These are phyloP conservation scores for Aspergillus coremiiformis DNA, from an alignment of 495 filamentous ascomycete genomes.

Conservation along the genomic window DNA sequence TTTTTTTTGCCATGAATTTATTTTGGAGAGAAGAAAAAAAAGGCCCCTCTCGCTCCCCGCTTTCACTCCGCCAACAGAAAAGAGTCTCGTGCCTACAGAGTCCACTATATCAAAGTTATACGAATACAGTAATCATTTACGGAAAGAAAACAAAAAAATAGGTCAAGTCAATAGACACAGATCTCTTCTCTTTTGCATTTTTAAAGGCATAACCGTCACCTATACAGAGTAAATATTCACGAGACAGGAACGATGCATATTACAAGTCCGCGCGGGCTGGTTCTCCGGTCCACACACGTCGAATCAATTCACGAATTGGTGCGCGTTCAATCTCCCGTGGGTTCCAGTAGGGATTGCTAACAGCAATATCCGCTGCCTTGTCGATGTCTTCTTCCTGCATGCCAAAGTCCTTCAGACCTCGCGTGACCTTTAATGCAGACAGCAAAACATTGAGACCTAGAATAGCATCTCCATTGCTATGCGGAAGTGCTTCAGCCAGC, in stretches of 20 bases:
- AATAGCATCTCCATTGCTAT: conserved; percentile 51
- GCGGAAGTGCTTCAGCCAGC: conserved; percentile 51
- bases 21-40: conserved; percentile 15
- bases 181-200: neutral
- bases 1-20: conserved; percentile 6
- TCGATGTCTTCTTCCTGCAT: conserved; percentile 63
- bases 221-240: neutral
- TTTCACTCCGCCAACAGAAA: conserved; percentile 33
- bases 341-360: conserved; percentile 59
- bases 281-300: conserved; percentile 63
- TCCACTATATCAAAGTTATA: no score
- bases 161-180: no score
- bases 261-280: conserved; percentile 52
- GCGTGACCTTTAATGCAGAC: conserved; percentile 49
- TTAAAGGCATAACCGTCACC: no score
- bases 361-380: conserved; percentile 57
- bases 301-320: conserved; percentile 55
- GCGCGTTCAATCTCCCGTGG: conserved; percentile 50
- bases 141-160: no score
- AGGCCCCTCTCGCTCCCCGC: conserved; percentile 34
- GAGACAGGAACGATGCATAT: neutral
- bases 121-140: no score
- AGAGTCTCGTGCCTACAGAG: no score
- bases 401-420: conserved; percentile 50
- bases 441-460: conserved; percentile 55